These are phyloP conservation scores for Aspergillus sp. DNA, from an alignment of 2,329 filamentous ascomycete genomes.

Conservation along the genomic window DNA sequence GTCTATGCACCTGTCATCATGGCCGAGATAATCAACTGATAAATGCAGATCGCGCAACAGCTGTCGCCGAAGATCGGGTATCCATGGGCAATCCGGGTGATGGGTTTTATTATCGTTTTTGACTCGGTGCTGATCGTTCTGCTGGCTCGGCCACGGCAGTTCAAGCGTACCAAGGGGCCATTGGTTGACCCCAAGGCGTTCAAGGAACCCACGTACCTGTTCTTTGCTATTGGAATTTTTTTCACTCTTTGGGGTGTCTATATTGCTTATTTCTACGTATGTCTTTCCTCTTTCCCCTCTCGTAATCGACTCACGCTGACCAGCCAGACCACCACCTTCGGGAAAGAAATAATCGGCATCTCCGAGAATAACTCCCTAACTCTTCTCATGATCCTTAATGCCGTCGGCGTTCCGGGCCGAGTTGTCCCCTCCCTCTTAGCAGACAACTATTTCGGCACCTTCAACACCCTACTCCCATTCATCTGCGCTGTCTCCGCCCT, in stretches of 20 bases:
- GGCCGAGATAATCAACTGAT: too few relatives aligned
- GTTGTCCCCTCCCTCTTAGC: slow-evolving; percentile 49
- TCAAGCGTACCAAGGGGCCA: slow-evolving; percentile 13
- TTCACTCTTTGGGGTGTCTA: slow-evolving; percentile 47
- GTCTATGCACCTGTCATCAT: too few relatives aligned
- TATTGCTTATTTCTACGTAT: slow-evolving; percentile 42
- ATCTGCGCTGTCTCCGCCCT: slow-evolving; percentile 41
- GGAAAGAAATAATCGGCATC: slow-evolving; percentile 35
- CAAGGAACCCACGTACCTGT: slow-evolving; percentile 49
- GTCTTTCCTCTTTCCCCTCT: background rate
- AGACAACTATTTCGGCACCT: slow-evolving; percentile 47
- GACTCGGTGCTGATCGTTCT: slow-evolving; percentile 21
- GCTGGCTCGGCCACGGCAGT: slow-evolving; percentile 39
- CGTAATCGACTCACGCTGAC: background rate
- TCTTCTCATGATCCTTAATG: slow-evolving; percentile 53
- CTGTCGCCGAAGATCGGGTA: slow-evolving; percentile 39
- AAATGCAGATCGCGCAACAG: slow-evolving; percentile 29
- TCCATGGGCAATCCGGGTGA: slow-evolving; percentile 40
- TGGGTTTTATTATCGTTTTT: slow-evolving; percentile 42
- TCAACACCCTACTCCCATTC: slow-evolving; percentile 51
- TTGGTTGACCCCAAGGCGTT: slow-evolving; percentile 54
- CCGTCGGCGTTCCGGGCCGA: slow-evolving; percentile 50
- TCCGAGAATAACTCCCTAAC: slow-evolving; percentile 43
- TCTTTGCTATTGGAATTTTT: slow-evolving; percentile 43
- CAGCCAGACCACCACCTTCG: background rate